phyloP scores from a whole-genome alignment of 441 rosid genomes.

The Euphorbia celastroides region DNA sequence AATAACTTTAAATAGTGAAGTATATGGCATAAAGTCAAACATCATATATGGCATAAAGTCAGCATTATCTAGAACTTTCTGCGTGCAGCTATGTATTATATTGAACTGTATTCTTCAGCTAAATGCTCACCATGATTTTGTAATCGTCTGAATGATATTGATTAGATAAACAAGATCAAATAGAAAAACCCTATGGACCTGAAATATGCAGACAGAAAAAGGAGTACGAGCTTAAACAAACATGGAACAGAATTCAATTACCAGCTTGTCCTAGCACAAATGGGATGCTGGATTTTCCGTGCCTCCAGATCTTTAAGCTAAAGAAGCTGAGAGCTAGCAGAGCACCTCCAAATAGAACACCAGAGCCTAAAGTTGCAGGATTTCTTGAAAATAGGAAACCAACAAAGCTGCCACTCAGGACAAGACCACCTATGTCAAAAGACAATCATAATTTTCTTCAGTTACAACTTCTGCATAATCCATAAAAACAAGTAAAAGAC shows the following conservation, averaged over 20 bases:
- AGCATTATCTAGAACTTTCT: background rate
- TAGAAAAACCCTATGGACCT: background rate
- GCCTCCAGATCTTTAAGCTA: conserved; percentile 83
- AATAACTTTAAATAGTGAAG: no score
- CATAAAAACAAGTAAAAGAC: background rate
- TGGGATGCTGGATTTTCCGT: conserved; percentile 85
- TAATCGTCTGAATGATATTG: background rate
- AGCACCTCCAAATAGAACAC: conserved; percentile 65
- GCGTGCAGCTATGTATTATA: background rate
- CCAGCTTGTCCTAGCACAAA: conserved; percentile 93
- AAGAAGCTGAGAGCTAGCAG: conserved; percentile 69
- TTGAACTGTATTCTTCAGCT: conserved; percentile 1
- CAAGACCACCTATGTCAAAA: conserved; percentile 45
- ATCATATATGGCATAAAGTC: background rate
- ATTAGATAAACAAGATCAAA: background rate
- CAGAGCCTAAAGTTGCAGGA: conserved; percentile 41
- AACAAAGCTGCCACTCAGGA: conserved; percentile 57
- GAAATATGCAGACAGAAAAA: background rate
- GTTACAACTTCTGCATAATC: background rate
- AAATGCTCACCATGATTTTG: background rate
- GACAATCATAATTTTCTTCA: conserved; percentile 12
- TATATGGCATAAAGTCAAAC: background rate
- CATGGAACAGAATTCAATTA: conserved; percentile 20
- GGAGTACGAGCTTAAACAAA: background rate
- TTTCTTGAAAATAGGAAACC: conserved; percentile 70